Base-by-base conservation (phyloP, 169 alveolate species). In the Plasmodium ovale region DNA sequence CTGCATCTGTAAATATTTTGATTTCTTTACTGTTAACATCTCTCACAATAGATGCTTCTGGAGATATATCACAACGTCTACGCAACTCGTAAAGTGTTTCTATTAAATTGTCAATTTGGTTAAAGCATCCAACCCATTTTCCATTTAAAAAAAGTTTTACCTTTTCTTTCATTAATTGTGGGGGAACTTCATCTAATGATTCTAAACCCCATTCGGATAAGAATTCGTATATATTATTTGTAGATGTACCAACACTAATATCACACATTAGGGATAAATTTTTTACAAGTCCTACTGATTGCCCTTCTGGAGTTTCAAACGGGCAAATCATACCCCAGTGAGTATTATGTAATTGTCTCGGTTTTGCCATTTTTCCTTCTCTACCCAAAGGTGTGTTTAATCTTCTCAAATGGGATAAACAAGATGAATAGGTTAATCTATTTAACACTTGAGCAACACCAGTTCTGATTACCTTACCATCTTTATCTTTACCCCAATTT, bases 241-340 rank as follows among this genome's bases (percentile, higher is more conserved):
- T 91, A 27, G 97, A 92, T 47, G 97, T 93, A 19, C 99, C 99
- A 14, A 98, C 99, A 39, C 99, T 97, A 59, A 99, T 98, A 85
- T 96, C 95, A 51, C 99, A 97, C 99, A 98, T 98, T 47, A 99
- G 93, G 1, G 99, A 98, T 70, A 99, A 94, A 92, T 99, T 99
- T 92, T 99, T 99, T 69, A 99, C 99, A 54, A 99, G 95, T 1
- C 99, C 99, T 85, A 99, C 99, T 0, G 99, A 99, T 54, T 98
- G 99, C 10, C 99, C 99, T 94, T 99, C 99, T 1, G 99, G 99
- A 21, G 99, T 99, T 92, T 99, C 99, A 6, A 99, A 99, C 9
- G 99, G 99, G 91, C 99, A 98, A 39, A 98, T 97, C 99, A 99
- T 97, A 16, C 99, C 99, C 99, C 99, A 99, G 85, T 99, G 99